Percentiles rank a stretch among this genome's conserved stretches.
Conservation (phyloP, 2,329 filamentous ascomycete species). For the Colletotrichum tofieldiae region DNA sequence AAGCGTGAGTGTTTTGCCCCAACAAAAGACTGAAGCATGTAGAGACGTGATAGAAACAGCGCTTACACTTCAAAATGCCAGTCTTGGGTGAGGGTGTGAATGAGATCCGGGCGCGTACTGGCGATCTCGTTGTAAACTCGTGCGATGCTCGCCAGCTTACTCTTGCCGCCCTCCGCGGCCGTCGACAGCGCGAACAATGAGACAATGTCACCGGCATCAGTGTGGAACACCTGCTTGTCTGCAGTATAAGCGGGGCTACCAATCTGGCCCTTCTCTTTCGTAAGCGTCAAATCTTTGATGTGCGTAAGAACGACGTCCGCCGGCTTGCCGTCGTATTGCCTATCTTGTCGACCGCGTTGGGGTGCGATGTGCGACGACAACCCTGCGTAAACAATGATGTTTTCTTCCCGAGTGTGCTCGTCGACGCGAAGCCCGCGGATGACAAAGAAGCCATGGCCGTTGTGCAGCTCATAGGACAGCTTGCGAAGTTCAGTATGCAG, state of each 20-base stretch:
- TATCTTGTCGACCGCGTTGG: constrained; percentile 68
- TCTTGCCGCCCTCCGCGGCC: constrained; percentile 68
- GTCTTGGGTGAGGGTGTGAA: constrained; percentile 68
- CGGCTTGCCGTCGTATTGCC: constrained; percentile 58
- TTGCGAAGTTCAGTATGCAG: constrained; percentile 65
- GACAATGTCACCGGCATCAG: constrained; percentile 72
- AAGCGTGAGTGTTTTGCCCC: not conserved
- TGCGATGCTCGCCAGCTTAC: constrained; percentile 71
- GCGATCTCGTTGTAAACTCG: constrained; percentile 76
- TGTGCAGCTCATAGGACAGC: constrained; percentile 69
- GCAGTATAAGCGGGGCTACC: constrained; percentile 72
- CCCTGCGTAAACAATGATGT: constrained; percentile 73
- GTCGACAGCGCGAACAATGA: constrained; percentile 71
- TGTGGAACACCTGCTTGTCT: constrained; percentile 76
- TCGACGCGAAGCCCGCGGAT: constrained; percentile 71
- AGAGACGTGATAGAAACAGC: constrained; percentile 16
- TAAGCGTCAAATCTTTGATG: constrained; percentile 72
- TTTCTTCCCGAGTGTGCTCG: constrained; percentile 69
- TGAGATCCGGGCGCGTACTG: constrained; percentile 71
- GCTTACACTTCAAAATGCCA: constrained; percentile 64
- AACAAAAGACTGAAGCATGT: not conserved
- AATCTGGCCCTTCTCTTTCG: constrained; percentile 58
- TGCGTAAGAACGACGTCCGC: constrained; percentile 71
- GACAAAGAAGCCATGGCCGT: constrained; percentile 74
- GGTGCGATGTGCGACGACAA: constrained; percentile 72